Base-by-base conservation (phyloP, 306 rosid genomes). In the Canavalia ensiformis region DNA sequence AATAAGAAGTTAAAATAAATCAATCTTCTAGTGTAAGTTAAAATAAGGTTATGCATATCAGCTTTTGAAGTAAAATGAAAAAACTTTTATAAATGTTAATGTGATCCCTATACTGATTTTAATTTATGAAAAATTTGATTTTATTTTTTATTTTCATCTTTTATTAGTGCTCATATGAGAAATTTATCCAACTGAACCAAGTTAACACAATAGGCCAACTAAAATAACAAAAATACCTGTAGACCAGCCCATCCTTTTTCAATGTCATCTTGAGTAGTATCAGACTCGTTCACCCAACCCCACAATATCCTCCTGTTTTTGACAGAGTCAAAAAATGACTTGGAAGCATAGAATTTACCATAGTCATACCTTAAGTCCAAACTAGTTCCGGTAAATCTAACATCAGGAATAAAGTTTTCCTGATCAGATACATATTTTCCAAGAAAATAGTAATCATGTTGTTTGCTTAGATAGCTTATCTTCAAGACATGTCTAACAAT, bases 241-340 rank as follows among this genome's bases (percentile, higher is more conserved):
- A 89, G 67, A 35, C 97, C 94, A 33, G 94, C 81, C 97, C 97
- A 90, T 54, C 90, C 92, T 87, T 65, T 81, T 34, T 64, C 34
- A 56, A 74, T 65, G 4, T 74, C 75, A 74, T 74, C 52, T 74
- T 54, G 79, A 18, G 39, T 18, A 54, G 84, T 70, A 34, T 78
- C 87, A 57, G 84, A 84, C 41, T 79, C 82, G 1, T 50, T 70
- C 37, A 71, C 72, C 80, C 85, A 81, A 7, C 64, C 83, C 88
- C 89, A 88, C 60, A 90, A 44, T 34, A 90, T 75, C 68, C 89
- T 82, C 76, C 87, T 82, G 68, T 79, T 84, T 31, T 88, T 90
- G 70, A 58, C 49, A 62, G 72, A 7, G 41, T 88, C 91, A 74
- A 85, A 84, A 51, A 86, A 88, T 2, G 90, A 62, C 77, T 88